Evolutionary conservation across 129 eudicot genomes (phyloP).

Genomic region (Dittrichia graveolens): DNA sequence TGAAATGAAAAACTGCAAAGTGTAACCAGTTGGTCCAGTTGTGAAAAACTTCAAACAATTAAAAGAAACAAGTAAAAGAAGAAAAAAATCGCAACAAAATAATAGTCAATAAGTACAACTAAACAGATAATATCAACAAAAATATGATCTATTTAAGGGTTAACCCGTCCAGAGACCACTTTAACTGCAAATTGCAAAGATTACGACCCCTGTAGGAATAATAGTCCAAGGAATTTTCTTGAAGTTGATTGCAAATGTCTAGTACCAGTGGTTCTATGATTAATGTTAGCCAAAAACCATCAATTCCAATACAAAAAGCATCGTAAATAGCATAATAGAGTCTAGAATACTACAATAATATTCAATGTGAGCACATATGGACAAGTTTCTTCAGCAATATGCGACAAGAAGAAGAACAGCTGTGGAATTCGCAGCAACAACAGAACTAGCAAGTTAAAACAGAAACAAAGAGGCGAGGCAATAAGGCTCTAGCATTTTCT

Average conservation of each 20-base stretch:
- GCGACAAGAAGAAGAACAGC: neutral
- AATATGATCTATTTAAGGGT: neutral
- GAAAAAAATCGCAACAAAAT: neutral
- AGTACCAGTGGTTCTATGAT: neutral
- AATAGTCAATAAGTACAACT: neutral
- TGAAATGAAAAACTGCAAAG: slow-evolving; percentile 8
- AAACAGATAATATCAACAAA: neutral
- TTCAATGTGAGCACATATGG: slow-evolving; percentile 2
- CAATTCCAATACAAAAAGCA: slow-evolving; percentile 5
- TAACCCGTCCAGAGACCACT: neutral
- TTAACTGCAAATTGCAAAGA: neutral
- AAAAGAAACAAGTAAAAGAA: neutral
- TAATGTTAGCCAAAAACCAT: slow-evolving; percentile 9
- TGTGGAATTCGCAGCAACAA: neutral
- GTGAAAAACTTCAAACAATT: neutral
- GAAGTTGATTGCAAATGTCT: neutral
- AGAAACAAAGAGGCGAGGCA: slow-evolving; percentile 15
- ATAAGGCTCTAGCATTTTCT: slow-evolving; percentile 18
- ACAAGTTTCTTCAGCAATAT: slow-evolving; percentile 16
- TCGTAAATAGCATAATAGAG: neutral
- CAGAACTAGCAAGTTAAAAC: slow-evolving; percentile 10
- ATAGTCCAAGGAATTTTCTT: slow-evolving; percentile 3
- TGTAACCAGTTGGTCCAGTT: slow-evolving; percentile 4
- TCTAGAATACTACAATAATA: slow-evolving; percentile 4
- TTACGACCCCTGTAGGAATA: neutral